phyloP scores from a whole-genome alignment of 2,329 filamentous ascomycete species.

The Neonectria magnoliae region DNA sequence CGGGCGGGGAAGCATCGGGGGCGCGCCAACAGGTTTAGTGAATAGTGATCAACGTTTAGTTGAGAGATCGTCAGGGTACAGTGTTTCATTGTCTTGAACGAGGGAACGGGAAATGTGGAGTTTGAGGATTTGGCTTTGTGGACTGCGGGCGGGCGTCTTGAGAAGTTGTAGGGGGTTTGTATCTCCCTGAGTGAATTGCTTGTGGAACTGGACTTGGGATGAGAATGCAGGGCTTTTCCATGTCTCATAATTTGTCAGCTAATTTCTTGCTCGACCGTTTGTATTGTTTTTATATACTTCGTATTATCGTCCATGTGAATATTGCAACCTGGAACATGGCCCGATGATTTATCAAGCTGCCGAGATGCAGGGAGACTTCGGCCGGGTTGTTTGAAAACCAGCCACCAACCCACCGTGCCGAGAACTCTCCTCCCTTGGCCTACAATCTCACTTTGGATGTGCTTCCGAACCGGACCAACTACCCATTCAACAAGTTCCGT shows the following conservation, averaged over 20 bases:
- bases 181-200: too few relatives aligned
- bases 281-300: neutral
- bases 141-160: neutral
- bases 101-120: neutral
- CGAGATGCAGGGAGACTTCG: neutral
- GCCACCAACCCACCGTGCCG: neutral
- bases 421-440: neutral
- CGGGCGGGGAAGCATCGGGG: neutral
- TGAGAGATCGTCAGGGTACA: conserved; percentile 6
- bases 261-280: neutral
- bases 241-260: neutral
- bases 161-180: too few relatives aligned
- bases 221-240: neutral
- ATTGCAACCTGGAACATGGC: neutral
- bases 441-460: neutral
- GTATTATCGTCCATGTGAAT: too few relatives aligned
- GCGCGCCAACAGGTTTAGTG: neutral
- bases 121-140: neutral
- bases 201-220: neutral
- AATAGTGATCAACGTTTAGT: conserved; percentile 1
- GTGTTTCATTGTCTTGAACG: conserved; percentile 7
- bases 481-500: neutral
- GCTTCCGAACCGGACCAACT: too few relatives aligned
- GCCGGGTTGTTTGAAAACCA: neutral
- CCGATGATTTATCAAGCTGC: neutral